Evolutionary conservation across 1,284 basidiomycete genomes (phyloP), one percentile per base, ranked within the genome.

Genomic region (Cryptococcus sp.): DNA sequence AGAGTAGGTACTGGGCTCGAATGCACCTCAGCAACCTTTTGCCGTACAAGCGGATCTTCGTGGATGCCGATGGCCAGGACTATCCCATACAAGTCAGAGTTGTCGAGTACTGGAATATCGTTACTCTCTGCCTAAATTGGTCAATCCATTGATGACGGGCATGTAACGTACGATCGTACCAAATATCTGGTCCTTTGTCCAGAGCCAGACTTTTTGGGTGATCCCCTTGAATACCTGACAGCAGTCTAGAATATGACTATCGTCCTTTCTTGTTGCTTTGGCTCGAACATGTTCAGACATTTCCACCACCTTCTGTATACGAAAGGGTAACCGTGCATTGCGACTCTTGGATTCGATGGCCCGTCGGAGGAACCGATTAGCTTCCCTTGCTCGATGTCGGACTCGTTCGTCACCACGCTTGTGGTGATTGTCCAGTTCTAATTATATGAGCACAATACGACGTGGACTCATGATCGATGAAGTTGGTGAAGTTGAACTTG

Each of bases 171-270:
- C 31, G 11, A 36, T 21, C 7, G 22, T 22, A 2, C 16, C 18
- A 2, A 18, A 19, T 10, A 43, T 65, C 28, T 45, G 48, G 43
- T 67, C 65, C 23, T 61, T 59, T 24, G 65, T 65, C 65, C 65
- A 67, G 2, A 67, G 49, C 13, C 46, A 23, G 4, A 67, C 61
- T 14, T 46, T n/a, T 23, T 37, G 21, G 23, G 22, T 31, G 34
- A 22, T 37, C 5, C 24, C 45, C 21, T 45, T 36, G 46, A 60
- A 67, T 49, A 44, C 62, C 18, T 59, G 40, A 37, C 61, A 63
- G 39, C 65, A 67, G 40, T 67, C 63, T n/a, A 67, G 43, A 9
- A 67, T 60, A 25, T 53, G 53, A 39, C 65, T 63, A 46, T 67
- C 65, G 11, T 49, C 49, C 50, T 67, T 67, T 3, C 22, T 37